Base-by-base conservation (phyloP, 495 filamentous ascomycete genomes). In the Aspergillus sclerotiicarbonarius region DNA sequence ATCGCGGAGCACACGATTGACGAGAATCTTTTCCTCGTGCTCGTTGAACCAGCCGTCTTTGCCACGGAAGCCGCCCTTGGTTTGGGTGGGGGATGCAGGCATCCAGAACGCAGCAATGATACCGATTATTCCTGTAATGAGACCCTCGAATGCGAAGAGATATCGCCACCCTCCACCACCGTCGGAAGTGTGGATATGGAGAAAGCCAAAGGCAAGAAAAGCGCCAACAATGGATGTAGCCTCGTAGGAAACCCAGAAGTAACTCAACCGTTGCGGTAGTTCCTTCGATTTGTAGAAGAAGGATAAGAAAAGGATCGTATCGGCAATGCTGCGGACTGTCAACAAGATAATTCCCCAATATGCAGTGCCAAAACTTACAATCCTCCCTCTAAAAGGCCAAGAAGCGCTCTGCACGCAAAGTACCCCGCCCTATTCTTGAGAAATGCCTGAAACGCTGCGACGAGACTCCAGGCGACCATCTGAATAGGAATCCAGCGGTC, bases 401-500 rank as follows among this genome's bases (percentile, higher is more conserved):
- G 75, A 20, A 93, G 64, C 12, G 84, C 79, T 43, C 91, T 79
- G 58, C 77, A 82, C 10, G 79, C 73, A 47, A 84, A 85, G 67
- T 90, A 95, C 0, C 84, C 82, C 0, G 67, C 62, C n/a, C 79
- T 75, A 0, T 84, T 83, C 35, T 68, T 77, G 8, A 95, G 65
- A 56, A 85, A 85, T 10, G 88, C 84, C 69, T 93, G 89, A 43
- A 76, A 80, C 20, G 76, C 72, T 0, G 89, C 88, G 32, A 92
- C 83, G 8, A 91, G 59, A 64, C 85, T 89, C 88, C 90, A 95
- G 4, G 80, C 76, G 0, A 90, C 73, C 82, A 93, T 93, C 62
- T 93, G 90, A 29, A 87, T 72, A 0, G 91, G 90, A 52, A 96
- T 92, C 89, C 91, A 95, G 31, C 83, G 80, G 67, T 95, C 91